These are phyloP conservation scores for Suillus subaureus DNA, from an alignment of 768 basidiomycete species.

Conservation along the genomic window DNA sequence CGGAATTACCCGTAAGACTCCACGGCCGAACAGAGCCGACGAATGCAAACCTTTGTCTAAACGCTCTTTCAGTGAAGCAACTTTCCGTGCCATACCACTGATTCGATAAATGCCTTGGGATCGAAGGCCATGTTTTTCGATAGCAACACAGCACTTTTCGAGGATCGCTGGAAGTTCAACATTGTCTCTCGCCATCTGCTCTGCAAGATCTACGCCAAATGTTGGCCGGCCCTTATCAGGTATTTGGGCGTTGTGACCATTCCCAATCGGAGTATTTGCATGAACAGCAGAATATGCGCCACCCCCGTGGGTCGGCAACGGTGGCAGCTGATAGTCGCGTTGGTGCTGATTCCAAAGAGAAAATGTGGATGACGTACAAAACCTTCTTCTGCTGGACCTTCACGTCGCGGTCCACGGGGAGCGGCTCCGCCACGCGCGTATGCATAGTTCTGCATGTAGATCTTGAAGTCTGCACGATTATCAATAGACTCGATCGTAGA, in stretches of 20 bases:
- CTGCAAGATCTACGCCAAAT: conserved; percentile 89
- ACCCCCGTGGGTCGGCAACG: conserved; percentile 49
- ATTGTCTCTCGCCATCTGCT: conserved; percentile 91
- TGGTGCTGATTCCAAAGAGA: conserved; percentile 7
- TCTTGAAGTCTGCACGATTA: conserved; percentile 92
- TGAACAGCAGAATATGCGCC: conserved; percentile 29
- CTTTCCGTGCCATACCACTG: conserved; percentile 88
- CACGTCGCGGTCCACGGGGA: conserved; percentile 75
- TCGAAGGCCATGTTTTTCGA: conserved; percentile 85
- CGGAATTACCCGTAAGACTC: conserved; percentile 23
- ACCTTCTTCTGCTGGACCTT: conserved; percentile 89
- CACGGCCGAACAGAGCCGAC: neutral
- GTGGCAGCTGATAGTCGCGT: conserved; percentile 52
- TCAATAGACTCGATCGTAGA: conserved; percentile 89
- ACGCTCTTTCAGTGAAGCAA: conserved; percentile 77
- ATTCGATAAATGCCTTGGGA: conserved; percentile 93
- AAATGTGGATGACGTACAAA: conserved; percentile 67
- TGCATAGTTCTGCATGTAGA: conserved; percentile 96
- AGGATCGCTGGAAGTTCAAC: conserved; percentile 88
- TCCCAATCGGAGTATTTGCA: conserved; percentile 26
- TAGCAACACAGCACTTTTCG: conserved; percentile 86
- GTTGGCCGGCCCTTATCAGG: conserved; percentile 75
- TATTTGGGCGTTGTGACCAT: conserved; percentile 33
- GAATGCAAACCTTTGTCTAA: conserved; percentile 75
- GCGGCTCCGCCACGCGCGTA: conserved; percentile 75